Evolutionary conservation across 2,329 filamentous ascomycete genomes (phyloP), one percentile per base, ranked within the genome.

Genomic region (Ceratocystis alfenasii): DNA sequence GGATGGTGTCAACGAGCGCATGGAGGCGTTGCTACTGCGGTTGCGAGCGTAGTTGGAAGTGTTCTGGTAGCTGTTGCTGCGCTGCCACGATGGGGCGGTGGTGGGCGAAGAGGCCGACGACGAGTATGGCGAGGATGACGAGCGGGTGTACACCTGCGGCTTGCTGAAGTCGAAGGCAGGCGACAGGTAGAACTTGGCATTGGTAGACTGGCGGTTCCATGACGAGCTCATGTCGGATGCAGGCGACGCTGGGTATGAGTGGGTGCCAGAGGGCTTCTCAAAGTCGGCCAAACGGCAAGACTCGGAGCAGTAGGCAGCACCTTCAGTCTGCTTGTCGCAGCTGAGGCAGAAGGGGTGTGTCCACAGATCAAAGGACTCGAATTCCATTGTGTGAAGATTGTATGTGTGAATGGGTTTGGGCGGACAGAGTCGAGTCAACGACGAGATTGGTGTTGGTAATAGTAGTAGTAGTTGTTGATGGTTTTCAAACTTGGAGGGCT

Each of bases 261-360:
- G 50, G 25, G 61, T 55, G 63, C 61, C 45, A n/a, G 62, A 68
- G 64, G 69, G 69, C 76, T 85, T 86, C 76, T 96, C 91, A 71
- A 93, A 86, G 77, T 96, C 92, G 70, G 89, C 88, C 57, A 96
- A 81, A 70, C 90, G 85, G 82, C 92, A 96, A 36, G 89, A 84
- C 78, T 96, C 91, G 60, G 90, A 95, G 82, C 92, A 96, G 81
- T 95, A 96, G 70, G 89, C 85, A 69, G 86, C 86, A 66, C 86
- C 86, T 70, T 89, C 83, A 68, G 88, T 91, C 71, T 78, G 76
- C 78, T 88, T 87, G 78, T 96, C 92, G 80, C 92, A 96, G 79
- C 88, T 86, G 72, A 96, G 85, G 81, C 92, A 96, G 83, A 90
- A 96, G 77, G 95, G 87, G 76, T 88, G 89, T 72, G 89, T 89